Evolutionary conservation across 139 green algal genomes (phyloP), one percentile per base, ranked within the genome.

Genomic region (Chlamydomonas applanata): DNA sequence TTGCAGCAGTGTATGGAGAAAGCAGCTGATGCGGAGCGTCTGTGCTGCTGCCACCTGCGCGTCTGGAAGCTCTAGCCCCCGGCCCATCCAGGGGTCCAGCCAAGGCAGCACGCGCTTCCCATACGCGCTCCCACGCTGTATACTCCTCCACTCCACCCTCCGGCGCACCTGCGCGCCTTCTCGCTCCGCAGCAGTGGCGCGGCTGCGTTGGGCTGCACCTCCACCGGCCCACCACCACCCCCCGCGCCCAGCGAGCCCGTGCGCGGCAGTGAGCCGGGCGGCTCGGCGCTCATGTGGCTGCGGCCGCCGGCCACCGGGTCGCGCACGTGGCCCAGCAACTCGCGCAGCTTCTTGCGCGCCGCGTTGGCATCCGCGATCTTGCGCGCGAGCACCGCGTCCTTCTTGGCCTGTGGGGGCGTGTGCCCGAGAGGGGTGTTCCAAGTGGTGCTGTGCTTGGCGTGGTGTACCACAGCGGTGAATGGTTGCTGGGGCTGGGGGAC

Each of bases 351-450:
- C 76, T 89, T 90, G 32, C 85, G 83, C 0, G 92, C 91, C 4
- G 87, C 89, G 35, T 90, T 94, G 9, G 90, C 92, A 61, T 98
- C 94, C 70, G 96, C 86, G 35, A 90, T 97, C 88, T 98, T 98
- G 56, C 94, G 86, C 62, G 94, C 88, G 60, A 98, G 78, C 71
- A 98, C 93, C 13, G 89, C 89, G 72, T 91, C 84, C 81, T 98
- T 93, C 86, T 81, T 81, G 22, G 69, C 68, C 69, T 76, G 72
- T 30, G 40, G 40, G 40, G 7, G 40, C n/a, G n/a, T n/a, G n/a
- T n/a, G n/a, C n/a, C n/a, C n/a, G n/a, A n/a, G n/a, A n/a, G n/a
- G n/a, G n/a, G n/a, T n/a, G n/a, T n/a, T n/a, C n/a, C n/a, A n/a
- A n/a, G n/a, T n/a, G n/a, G n/a, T n/a, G n/a, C n/a, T n/a, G n/a